phyloP scores from a whole-genome alignment of 2,329 filamentous ascomycete genomes.

The Fusarium zealandicum region DNA sequence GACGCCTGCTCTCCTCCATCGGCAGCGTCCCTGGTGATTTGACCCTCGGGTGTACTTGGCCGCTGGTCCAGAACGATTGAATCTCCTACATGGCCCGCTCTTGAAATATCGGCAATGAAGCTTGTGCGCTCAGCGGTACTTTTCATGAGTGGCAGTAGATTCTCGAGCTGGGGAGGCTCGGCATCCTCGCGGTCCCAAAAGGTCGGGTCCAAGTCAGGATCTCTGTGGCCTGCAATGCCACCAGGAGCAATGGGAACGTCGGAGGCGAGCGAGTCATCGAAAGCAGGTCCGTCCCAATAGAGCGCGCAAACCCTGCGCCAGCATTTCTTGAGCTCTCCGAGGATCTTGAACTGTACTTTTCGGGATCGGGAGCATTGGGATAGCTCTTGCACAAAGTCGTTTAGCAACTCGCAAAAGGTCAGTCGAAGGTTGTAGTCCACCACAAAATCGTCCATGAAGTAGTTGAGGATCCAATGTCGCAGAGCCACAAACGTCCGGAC shows the following conservation, averaged over 20 bases:
- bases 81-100: slow-evolving; percentile 55
- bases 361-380: slow-evolving; percentile 52
- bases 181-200: slow-evolving; percentile 59
- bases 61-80: slow-evolving; percentile 54
- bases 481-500: slow-evolving; percentile 95
- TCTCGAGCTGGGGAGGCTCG: slow-evolving; percentile 55
- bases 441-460: slow-evolving; percentile 94
- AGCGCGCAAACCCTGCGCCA: slow-evolving; percentile 90
- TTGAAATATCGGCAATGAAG: slow-evolving; percentile 57
- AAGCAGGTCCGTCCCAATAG: slow-evolving; percentile 83
- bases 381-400: slow-evolving; percentile 68
- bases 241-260: slow-evolving; percentile 78
- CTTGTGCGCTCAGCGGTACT: slow-evolving; percentile 43
- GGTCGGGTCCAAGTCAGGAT: slow-evolving; percentile 61
- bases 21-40: slow-evolving; percentile 31
- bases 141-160: slow-evolving; percentile 45
- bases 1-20: slow-evolving; percentile 47
- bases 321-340: slow-evolving; percentile 94
- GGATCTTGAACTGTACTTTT: slow-evolving; percentile 77
- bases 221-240: slow-evolving; percentile 69
- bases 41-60: slow-evolving; percentile 57
- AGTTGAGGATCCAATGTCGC: slow-evolving; percentile 97
- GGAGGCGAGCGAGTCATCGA: slow-evolving; percentile 65
- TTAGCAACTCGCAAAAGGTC: slow-evolving; percentile 82
- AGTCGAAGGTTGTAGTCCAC: slow-evolving; percentile 75